Conservation (phyloP, 768 basidiomycete species). For the Boletus pseudo-olivaceus region DNA sequence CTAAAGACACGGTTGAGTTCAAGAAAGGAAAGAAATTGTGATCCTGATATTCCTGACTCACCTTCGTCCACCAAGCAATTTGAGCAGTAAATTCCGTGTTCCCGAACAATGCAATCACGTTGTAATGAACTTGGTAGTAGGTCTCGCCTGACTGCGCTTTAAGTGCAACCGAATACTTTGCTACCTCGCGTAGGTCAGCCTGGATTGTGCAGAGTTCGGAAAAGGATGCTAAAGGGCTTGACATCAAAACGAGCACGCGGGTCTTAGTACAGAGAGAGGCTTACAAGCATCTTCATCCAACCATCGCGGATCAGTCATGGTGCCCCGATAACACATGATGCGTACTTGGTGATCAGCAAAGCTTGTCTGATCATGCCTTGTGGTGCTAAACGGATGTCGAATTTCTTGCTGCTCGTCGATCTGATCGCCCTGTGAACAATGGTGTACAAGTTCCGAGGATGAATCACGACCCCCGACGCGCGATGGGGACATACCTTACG, state of each 20-base stretch:
- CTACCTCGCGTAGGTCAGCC: background rate
- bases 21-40: background rate
- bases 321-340: background rate
- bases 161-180: background rate
- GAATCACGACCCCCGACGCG: background rate
- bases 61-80: background rate
- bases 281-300: background rate
- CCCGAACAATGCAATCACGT: background rate
- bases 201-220: background rate
- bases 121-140: background rate
- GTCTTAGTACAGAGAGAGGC: background rate
- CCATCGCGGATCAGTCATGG: background rate
- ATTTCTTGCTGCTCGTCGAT: background rate
- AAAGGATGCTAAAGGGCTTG: background rate
- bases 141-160: background rate
- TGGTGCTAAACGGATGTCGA: background rate
- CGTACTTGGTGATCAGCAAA: background rate
- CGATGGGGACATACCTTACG: background rate
- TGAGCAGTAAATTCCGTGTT: background rate
- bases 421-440: background rate
- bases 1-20: background rate
- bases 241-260: background rate
- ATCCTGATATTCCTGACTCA: background rate
- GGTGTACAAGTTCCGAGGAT: background rate
- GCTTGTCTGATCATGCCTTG: background rate